Base-by-base conservation (phyloP, 257 asterid genomes). In the Scutellaria galericulata region DNA sequence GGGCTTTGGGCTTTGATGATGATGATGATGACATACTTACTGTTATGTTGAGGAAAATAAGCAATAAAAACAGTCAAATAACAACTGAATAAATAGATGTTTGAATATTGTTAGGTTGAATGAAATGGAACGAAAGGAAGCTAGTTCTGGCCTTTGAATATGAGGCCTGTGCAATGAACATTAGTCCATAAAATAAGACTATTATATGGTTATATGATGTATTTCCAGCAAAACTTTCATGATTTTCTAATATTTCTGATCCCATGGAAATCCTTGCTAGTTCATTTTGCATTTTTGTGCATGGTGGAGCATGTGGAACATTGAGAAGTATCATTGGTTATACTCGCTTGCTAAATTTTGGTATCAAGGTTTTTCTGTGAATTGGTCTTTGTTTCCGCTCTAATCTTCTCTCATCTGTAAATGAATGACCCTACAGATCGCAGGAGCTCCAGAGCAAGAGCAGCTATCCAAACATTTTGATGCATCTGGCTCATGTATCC, bases 401-500 rank as follows among this genome's bases (percentile, higher is more conserved):
- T 77, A 64, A 70, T 65, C 64, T 56, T 65, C 65, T 45, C 15
- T 41, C n/a, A 13, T 64, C 50, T 37, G 57, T 73, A 66, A 62
- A 53, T 65, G 66, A 40, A 73, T 42, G 12, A 66, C 66, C 31
- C 75, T 39, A 57, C 70, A 79, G 86, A 62, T 75, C 10, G 62
- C 42, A 24, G 81, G 44, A 61, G 73, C 74, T 65, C 65, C 64
- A 1, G 75, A 63, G 56, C 79, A 68, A 76, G 78, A 71, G 69
- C 80, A 37, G 70, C 68, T 48, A 14, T 70, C 61, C 35, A 64
- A 64, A 50, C 65, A 56, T 71, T 66, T 78, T 39, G 58, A 67
- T 15, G 66, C 68, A 56, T 67, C 82, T 5, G 31, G 69, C 44
- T 39, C 78, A 15, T 46, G 9, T 42, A 60, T 39, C 61, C 68